Percentiles rank a stretch among this genome's conserved stretches.
Evolutionary conservation across 495 filamentous ascomycete genomes (phyloP).

Genomic region (Hamigera avellanea): DNA sequence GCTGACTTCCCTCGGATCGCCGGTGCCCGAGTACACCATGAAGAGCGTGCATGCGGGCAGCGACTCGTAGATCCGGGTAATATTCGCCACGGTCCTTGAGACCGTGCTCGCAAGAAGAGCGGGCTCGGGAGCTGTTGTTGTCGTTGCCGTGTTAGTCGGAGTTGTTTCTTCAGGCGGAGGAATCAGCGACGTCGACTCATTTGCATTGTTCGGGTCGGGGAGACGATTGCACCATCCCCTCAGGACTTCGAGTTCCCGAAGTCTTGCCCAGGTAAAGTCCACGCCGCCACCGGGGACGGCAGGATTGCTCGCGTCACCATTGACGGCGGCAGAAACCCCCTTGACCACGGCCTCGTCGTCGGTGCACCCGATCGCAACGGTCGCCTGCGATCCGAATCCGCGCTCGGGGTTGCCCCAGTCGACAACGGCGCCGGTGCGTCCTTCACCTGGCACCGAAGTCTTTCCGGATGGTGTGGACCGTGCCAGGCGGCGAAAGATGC

Average conservation of each 20-base stretch:
- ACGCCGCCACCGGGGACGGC: constrained; percentile 58
- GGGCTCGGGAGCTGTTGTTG: constrained; percentile 1
- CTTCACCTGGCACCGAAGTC: constrained; percentile 23
- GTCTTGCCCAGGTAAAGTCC: constrained; percentile 80
- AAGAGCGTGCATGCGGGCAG: constrained; percentile 78
- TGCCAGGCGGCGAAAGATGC: constrained; percentile 73
- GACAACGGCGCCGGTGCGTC: constrained; percentile 66
- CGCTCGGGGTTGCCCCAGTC: constrained; percentile 78
- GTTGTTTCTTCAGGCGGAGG: constrained; percentile 17
- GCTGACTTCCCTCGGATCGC: constrained; percentile 70
- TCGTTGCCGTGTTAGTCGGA: constrained; percentile 2
- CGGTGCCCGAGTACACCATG: constrained; percentile 79
- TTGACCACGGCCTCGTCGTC: constrained; percentile 65
- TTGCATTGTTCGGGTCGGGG: constrained; percentile 34
- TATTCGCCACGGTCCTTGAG: constrained; percentile 38
- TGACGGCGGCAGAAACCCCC: constrained; percentile 53
- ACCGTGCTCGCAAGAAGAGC: constrained; percentile 32
- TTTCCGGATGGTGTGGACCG: constrained; percentile 46
- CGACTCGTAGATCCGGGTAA: constrained; percentile 59
- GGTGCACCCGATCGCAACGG: constrained; percentile 57
- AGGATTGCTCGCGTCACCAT: constrained; percentile 52
- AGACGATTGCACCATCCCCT: constrained; percentile 70
- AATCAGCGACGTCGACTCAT: constrained; percentile 35
- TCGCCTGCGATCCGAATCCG: constrained; percentile 61
- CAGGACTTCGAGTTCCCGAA: constrained; percentile 71